Conservation (phyloP, 495 filamentous ascomycete species). For the Penicillium goetzii region DNA sequence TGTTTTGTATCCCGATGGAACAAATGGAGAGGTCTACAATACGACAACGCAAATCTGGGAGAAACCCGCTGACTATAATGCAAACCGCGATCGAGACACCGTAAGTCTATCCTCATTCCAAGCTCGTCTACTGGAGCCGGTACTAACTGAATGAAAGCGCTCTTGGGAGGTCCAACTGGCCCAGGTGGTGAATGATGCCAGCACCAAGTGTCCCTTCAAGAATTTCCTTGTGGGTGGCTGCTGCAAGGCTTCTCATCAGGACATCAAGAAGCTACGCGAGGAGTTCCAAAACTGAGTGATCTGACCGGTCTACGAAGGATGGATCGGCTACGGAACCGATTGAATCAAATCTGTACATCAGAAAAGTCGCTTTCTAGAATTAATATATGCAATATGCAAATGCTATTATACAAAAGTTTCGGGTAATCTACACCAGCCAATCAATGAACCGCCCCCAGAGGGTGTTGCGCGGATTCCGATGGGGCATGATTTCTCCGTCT, state of each 20-base stretch:
- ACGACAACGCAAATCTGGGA: constrained; percentile 63
- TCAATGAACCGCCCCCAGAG: constrained; percentile 34
- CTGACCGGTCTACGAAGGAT: background rate
- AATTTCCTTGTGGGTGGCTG: constrained; percentile 62
- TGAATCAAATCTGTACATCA: background rate
- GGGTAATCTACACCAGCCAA: constrained; percentile 33
- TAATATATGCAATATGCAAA: constrained; percentile 10
- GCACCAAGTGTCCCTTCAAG: constrained; percentile 51
- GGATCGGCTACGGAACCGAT: constrained; percentile 19
- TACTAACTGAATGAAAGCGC: constrained; percentile 27
- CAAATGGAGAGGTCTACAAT: constrained; percentile 68
- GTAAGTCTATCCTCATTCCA: constrained; percentile 20
- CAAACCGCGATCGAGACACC: constrained; percentile 19
- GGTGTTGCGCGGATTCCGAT: constrained; percentile 26
- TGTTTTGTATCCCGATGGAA: constrained; percentile 71
- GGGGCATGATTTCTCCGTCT: constrained; percentile 38
- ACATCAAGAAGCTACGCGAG: constrained; percentile 52
- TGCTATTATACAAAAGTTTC: constrained; percentile 27
- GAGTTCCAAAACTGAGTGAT: constrained; percentile 26
- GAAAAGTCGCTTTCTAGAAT: constrained; percentile 10
- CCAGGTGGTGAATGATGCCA: constrained; percentile 38
- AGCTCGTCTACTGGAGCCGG: background rate
- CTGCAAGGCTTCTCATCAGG: constrained; percentile 57
- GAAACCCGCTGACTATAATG: constrained; percentile 25
- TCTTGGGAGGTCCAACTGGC: constrained; percentile 56